Evolutionary conservation across 1,139 yeast species (phyloP), one percentile per base, ranked within the genome.

Genomic region (Pichia sp.): DNA sequence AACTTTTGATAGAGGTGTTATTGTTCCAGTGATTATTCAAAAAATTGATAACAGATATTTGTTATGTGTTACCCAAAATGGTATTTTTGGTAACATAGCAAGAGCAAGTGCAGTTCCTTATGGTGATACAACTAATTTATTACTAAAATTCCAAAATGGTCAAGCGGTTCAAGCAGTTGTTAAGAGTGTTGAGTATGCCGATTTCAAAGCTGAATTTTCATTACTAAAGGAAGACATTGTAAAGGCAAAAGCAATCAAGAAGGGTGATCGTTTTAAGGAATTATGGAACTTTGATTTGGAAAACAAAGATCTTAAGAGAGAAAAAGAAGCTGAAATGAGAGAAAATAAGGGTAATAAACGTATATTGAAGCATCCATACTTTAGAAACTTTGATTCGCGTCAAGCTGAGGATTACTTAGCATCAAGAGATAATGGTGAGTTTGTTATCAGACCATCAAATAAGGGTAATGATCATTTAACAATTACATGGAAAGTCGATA

Each of bases 391-490:
- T 71, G 86, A 80, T 59, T 79, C 85, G 53, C 76, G 75, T 53
- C 97, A 92, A 69, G 97, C 99, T 0, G 97, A 92, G 66, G 95
- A 87, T 59, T 90, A 76, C 59, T 74, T 92, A 61, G 96, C 97
- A 13, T 86, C 96, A 16, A 79, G 85, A 65, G 79, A 82, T 42
- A 83, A 90, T 52, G 99, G 99, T 44, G 96, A 88, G 59, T 79
- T 89, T 68, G 95, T 94, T 30, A 87, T 92, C 50, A 79, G 99
- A 58, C 98, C 97, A 12, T 89, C 97, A 1, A 87, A 96, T 8
- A 81, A 83, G 53, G 98, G 98, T 34, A 75, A 79, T 40, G 85
- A 87, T 56, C 96, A 81, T 65, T 75, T 92, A 58, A 90, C 96
- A 2, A 85, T 90, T 38, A 92, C 99, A 0, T 92, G 98, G 97